Conservation (phyloP, 2,329 filamentous ascomycete genomes). For the Cercospora nicotianae region DNA sequence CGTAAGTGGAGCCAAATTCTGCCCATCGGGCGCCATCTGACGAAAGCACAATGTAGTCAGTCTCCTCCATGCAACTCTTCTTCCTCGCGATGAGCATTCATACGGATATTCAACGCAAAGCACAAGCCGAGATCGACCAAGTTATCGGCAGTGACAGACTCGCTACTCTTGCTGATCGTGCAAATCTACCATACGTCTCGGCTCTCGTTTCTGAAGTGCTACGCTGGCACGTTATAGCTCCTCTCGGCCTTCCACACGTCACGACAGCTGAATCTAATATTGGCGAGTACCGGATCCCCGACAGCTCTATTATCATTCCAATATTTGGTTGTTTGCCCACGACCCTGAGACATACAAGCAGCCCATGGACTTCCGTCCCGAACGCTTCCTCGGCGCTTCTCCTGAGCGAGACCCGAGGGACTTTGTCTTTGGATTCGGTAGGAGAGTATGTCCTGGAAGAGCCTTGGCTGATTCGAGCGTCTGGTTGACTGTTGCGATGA, state of each 20-base stretch:
- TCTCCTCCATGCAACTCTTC: slow-evolving; percentile 36
- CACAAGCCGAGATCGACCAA: slow-evolving; percentile 37
- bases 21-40: neutral
- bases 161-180: slow-evolving; percentile 34
- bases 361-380: slow-evolving; percentile 36
- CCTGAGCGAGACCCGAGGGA: slow-evolving; percentile 24
- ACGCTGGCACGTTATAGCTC: slow-evolving; percentile 38
- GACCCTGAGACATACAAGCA: slow-evolving; percentile 27
- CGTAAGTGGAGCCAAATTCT: neutral
- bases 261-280: slow-evolving; percentile 45
- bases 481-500: slow-evolving; percentile 19
- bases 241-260: slow-evolving; percentile 42
- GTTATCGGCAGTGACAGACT: slow-evolving; percentile 33
- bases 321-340: slow-evolving; percentile 41
- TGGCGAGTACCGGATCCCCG: slow-evolving; percentile 44
- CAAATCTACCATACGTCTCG: slow-evolving; percentile 37
- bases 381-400: slow-evolving; percentile 23
- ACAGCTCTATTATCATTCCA: slow-evolving; percentile 41
- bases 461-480: slow-evolving; percentile 18
- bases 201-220: slow-evolving; percentile 39
- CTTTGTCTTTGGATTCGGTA: slow-evolving; percentile 24
- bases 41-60: neutral
- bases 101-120: slow-evolving; percentile 35
- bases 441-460: slow-evolving; percentile 22
- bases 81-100: slow-evolving; percentile 37